phyloP scores from a whole-genome alignment of 2,329 filamentous ascomycete species.

The Emergomyces orientalis region DNA sequence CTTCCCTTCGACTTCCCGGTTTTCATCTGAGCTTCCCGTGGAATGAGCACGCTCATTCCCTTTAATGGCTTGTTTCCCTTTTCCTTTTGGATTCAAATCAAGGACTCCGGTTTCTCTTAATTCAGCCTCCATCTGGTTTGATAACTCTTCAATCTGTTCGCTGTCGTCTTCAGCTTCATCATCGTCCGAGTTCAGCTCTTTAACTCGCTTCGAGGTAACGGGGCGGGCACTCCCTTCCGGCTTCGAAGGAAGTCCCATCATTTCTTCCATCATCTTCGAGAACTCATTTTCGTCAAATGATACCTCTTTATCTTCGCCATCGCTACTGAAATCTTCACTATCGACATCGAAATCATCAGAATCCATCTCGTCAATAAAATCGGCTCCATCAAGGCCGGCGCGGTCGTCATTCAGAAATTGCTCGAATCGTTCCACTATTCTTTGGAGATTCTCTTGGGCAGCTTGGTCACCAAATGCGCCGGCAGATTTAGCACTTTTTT shows the following conservation, averaged over 20 bases:
- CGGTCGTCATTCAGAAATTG: constrained; percentile 78
- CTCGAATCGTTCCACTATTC: constrained; percentile 91
- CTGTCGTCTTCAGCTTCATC: constrained; percentile 42
- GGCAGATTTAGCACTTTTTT: constrained; percentile 12
- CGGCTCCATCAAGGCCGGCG: constrained; percentile 69
- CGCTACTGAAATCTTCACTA: constrained; percentile 47
- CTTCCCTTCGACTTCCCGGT: constrained; percentile 19
- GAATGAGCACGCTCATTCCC: constrained; percentile 22
- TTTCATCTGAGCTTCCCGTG: constrained; percentile 2
- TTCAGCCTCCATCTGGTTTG: constrained; percentile 40
- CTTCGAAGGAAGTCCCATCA: constrained; percentile 63
- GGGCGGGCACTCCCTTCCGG: constrained; percentile 10
- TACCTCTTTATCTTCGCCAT: constrained; percentile 63
- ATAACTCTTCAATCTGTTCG: constrained; percentile 42
- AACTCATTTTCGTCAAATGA: constrained; percentile 82
- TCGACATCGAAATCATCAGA: constrained; percentile 49
- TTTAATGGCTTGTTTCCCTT: constrained; percentile 19
- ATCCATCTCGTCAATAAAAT: constrained; percentile 60
- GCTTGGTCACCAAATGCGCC: constrained; percentile 39
- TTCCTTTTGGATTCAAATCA: constrained; percentile 26
- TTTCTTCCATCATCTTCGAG: constrained; percentile 77
- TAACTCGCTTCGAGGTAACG: constrained; percentile 26
- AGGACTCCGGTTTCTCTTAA: constrained; percentile 39
- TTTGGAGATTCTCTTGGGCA: constrained; percentile 56
- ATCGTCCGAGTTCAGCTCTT: constrained; percentile 42